Evolutionary conservation across 768 basidiomycete species (phyloP).

Genomic region (Lactarius sp.): DNA sequence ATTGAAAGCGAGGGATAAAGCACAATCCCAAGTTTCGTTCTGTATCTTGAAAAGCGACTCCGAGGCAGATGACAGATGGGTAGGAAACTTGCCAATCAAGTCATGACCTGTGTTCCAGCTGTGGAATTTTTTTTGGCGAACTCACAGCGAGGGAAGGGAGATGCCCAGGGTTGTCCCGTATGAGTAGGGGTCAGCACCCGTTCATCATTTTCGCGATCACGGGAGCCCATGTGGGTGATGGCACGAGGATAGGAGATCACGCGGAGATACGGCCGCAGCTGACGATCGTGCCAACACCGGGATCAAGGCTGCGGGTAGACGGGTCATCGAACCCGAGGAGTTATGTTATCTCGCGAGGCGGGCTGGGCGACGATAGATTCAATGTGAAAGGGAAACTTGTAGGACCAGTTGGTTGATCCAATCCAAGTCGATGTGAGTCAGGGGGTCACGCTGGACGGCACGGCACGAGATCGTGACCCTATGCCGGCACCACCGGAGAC

Average conservation of each 20-base stretch:
- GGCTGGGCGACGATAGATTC: constrained; percentile 4
- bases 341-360: neutral
- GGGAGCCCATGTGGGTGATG: neutral
- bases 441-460: constrained; percentile 1
- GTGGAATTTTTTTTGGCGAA: neutral
- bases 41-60: neutral
- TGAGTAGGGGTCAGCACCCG: neutral
- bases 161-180: neutral
- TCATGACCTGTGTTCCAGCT: neutral
- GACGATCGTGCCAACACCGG: constrained; percentile 1
- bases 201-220: constrained; percentile 5
- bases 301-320: neutral
- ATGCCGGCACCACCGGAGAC: neutral
- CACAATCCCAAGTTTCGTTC: neutral
- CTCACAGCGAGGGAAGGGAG: neutral
- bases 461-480: neutral
- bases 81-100: neutral
- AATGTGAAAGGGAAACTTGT: neutral
- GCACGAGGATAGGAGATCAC: neutral
- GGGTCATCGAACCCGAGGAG: constrained; percentile 2
- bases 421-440: constrained; percentile 11
- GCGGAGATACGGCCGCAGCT: constrained; percentile 12
- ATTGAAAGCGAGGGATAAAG: neutral
- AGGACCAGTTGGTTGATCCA: constrained; percentile 2
- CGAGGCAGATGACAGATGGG: neutral